Percentiles rank a stretch among this genome's conserved stretches.
These are phyloP conservation scores for Phytophthora idaei DNA, from an alignment of 352 stramenopile genomes.

Conservation along the genomic window DNA sequence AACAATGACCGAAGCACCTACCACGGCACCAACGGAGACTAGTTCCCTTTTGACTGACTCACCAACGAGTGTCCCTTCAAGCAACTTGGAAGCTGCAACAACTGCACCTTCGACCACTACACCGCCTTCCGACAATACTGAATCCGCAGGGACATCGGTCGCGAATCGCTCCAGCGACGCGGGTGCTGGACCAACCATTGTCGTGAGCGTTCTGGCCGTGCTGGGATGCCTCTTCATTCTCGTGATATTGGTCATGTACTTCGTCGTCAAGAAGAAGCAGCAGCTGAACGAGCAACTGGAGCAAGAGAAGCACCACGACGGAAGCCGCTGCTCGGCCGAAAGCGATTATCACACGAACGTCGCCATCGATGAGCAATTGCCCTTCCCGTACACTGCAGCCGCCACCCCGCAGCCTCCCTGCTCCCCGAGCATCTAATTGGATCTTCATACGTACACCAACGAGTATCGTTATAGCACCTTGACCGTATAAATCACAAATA, in stretches of 20 bases:
- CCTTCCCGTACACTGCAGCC: constrained; percentile 9
- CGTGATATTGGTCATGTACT: constrained; percentile 12
- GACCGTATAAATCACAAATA: constrained; percentile 5
- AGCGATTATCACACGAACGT: constrained; percentile 23
- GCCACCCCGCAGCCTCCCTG: constrained; percentile 12
- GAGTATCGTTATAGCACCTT: constrained; percentile 11
- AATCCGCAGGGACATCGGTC: constrained; percentile 6
- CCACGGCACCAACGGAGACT: background rate
- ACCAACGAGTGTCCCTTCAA: background rate
- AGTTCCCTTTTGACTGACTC: background rate
- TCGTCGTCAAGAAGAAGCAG: constrained; percentile 33
- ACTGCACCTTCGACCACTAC: background rate
- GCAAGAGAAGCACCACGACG: constrained; percentile 20
- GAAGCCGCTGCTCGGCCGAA: constrained; percentile 14
- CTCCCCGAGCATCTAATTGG: constrained; percentile 13
- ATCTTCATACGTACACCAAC: background rate
- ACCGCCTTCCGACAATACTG: background rate
- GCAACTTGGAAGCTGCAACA: background rate
- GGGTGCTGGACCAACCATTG: constrained; percentile 2
- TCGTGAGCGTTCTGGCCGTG: constrained; percentile 25
- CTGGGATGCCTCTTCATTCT: constrained; percentile 23
- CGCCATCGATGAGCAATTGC: constrained; percentile 20
- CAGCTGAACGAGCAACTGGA: constrained; percentile 21
- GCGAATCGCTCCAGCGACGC: constrained; percentile 6
- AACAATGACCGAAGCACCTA: background rate